Percentiles rank a stretch among this genome's conserved stretches.
Conservation (phyloP, 2,329 filamentous ascomycete genomes). For the Helicocarpus griseus region DNA sequence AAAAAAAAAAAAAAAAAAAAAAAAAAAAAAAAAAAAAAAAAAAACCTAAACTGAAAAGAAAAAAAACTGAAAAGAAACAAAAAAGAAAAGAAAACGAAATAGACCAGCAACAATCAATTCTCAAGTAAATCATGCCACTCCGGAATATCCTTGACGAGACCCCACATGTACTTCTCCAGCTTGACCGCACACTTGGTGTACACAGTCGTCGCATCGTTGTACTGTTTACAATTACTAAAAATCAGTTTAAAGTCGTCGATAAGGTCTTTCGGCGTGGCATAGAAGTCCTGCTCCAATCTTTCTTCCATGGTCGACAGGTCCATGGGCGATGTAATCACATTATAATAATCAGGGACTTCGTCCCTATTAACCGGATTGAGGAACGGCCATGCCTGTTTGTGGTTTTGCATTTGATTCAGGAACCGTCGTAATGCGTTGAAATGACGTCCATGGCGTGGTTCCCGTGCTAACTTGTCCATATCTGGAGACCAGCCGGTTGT, state of each 20-base stretch:
- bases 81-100: not conserved
- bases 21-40: no score
- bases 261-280: slow-evolving; percentile 72
- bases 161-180: slow-evolving; percentile 77
- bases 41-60: no score
- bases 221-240: slow-evolving; percentile 78
- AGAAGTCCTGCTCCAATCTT: slow-evolving; percentile 78
- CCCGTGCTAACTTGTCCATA: slow-evolving; percentile 80
- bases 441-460: slow-evolving; percentile 77
- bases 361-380: slow-evolving; percentile 73
- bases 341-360: slow-evolving; percentile 83
- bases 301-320: slow-evolving; percentile 77
- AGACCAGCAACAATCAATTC: slow-evolving; percentile 4
- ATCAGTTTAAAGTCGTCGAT: slow-evolving; percentile 67
- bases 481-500: slow-evolving; percentile 77
- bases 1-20: no score
- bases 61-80: no score
- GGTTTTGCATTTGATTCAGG: slow-evolving; percentile 77
- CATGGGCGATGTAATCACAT: slow-evolving; percentile 86
- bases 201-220: slow-evolving; percentile 77
- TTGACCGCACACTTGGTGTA: slow-evolving; percentile 81
- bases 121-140: slow-evolving; percentile 51
- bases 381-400: slow-evolving; percentile 77
- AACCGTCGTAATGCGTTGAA: slow-evolving; percentile 77
- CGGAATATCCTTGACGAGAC: slow-evolving; percentile 66